These are phyloP conservation scores for Rhodotorula sp. DNA, from an alignment of 1,284 basidiomycete genomes.

Conservation along the genomic window DNA sequence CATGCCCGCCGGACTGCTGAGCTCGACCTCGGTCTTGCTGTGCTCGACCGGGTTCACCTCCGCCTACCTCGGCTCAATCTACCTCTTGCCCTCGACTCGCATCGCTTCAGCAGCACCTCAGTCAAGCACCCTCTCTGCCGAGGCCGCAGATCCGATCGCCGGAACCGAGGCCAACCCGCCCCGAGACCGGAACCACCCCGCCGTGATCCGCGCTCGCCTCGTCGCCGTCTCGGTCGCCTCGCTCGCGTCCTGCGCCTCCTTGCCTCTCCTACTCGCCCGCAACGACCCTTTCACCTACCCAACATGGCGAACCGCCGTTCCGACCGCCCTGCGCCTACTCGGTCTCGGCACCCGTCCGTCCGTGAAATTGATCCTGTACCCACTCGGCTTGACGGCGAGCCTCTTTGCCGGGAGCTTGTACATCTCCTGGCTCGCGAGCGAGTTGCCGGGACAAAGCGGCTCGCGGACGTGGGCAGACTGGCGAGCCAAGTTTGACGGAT, in stretches of 20 bases:
- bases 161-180: slow-evolving; percentile 34
- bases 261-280: slow-evolving; percentile 23
- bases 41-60: slow-evolving; percentile 23
- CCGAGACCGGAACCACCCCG: slow-evolving; percentile 68
- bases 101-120: not conserved
- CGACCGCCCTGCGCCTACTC: slow-evolving; percentile 43
- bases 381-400: slow-evolving; percentile 60
- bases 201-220: slow-evolving; percentile 68
- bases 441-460: slow-evolving; percentile 61
- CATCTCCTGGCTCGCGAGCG: slow-evolving; percentile 57
- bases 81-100: slow-evolving; percentile 32
- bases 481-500: slow-evolving; percentile 53
- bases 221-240: slow-evolving; percentile 62
- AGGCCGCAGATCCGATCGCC: not conserved
- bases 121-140: not conserved
- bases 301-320: slow-evolving; percentile 24
- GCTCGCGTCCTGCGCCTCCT: slow-evolving; percentile 54
- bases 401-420: slow-evolving; percentile 85
- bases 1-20: not conserved
- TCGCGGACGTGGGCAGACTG: slow-evolving; percentile 51
- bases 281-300: not conserved
- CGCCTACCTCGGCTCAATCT: slow-evolving; percentile 34
- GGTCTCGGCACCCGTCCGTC: slow-evolving; percentile 39
- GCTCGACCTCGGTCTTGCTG: slow-evolving; percentile 6
- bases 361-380: slow-evolving; percentile 23